Percentiles rank a stretch among this genome's conserved stretches.
Evolutionary conservation across 495 filamentous ascomycete species (phyloP).

Genomic region (Xylaria grammica): DNA sequence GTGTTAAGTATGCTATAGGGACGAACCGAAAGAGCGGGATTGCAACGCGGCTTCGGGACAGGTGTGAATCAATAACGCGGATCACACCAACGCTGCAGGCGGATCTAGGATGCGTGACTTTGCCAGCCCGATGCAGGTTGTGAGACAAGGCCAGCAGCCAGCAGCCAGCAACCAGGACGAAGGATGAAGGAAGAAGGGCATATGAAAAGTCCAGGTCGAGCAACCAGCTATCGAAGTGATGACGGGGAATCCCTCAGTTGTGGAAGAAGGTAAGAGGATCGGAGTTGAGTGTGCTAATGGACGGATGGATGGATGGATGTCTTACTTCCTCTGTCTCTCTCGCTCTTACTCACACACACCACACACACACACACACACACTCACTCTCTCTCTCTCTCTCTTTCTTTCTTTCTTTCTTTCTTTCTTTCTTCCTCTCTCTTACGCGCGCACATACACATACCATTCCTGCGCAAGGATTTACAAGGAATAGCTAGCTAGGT

Average conservation of each 20-base stretch:
- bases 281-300: background rate
- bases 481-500: background rate
- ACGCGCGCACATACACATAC: too few species aligned
- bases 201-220: conserved; percentile 3
- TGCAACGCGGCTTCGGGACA: conserved; percentile 10
- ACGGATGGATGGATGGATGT: background rate
- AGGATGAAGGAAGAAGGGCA: conserved; percentile 19
- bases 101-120: conserved; percentile 21
- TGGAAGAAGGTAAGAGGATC: background rate
- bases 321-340: background rate
- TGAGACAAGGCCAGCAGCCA: conserved; percentile 22
- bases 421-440: background rate
- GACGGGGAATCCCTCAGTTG: conserved; percentile 2
- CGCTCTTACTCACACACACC: background rate
- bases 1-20: background rate
- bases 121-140: conserved; percentile 21
- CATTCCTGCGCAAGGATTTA: background rate
- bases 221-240: background rate
- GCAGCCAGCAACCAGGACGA: conserved; percentile 6
- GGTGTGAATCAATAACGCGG: conserved; percentile 23
- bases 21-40: conserved; percentile 15
- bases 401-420: too few species aligned
- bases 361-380: background rate
- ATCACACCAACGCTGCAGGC: conserved; percentile 23
- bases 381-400: background rate